Conservation (phyloP, 768 basidiomycete species). For the Suillus clintonianus region DNA sequence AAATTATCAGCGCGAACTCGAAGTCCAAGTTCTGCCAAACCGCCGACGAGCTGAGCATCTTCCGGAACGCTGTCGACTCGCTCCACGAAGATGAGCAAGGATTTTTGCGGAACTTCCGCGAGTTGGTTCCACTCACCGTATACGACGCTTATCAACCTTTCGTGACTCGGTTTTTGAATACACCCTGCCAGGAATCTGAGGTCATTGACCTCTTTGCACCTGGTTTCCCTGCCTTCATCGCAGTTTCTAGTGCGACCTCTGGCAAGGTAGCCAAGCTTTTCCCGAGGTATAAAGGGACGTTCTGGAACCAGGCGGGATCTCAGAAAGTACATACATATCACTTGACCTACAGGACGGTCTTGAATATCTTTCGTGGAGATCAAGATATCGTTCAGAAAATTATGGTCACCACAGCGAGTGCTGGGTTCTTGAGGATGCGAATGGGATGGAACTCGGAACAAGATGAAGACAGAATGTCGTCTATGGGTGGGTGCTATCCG, state of each 20-base stretch:
- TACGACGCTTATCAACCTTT: constrained; percentile 15
- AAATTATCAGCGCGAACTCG: background rate
- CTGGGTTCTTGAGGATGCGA: background rate
- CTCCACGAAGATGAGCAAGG: background rate
- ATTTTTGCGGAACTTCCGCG: constrained; percentile 12
- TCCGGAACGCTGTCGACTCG: background rate
- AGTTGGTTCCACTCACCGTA: constrained; percentile 14
- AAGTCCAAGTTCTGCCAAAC: background rate
- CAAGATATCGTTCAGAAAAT: constrained; percentile 6
- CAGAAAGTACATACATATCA: background rate
- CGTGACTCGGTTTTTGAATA: constrained; percentile 9
- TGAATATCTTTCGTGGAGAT: background rate
- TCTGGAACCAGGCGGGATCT: background rate
- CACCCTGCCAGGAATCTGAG: constrained; percentile 9
- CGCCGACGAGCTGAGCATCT: background rate
- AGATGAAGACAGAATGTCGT: constrained; percentile 11
- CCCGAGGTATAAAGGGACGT: background rate
- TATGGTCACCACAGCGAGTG: constrained; percentile 4
- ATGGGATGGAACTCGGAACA: constrained; percentile 15
- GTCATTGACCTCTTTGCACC: constrained; percentile 17
- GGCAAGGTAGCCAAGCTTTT: constrained; percentile 14
- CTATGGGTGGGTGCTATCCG: background rate
- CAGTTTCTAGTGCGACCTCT: constrained; percentile 15
- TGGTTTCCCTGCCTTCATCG: constrained; percentile 12
- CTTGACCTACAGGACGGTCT: background rate